phyloP scores from a whole-genome alignment of 352 stramenopile species.

The Pythium dissimile region DNA sequence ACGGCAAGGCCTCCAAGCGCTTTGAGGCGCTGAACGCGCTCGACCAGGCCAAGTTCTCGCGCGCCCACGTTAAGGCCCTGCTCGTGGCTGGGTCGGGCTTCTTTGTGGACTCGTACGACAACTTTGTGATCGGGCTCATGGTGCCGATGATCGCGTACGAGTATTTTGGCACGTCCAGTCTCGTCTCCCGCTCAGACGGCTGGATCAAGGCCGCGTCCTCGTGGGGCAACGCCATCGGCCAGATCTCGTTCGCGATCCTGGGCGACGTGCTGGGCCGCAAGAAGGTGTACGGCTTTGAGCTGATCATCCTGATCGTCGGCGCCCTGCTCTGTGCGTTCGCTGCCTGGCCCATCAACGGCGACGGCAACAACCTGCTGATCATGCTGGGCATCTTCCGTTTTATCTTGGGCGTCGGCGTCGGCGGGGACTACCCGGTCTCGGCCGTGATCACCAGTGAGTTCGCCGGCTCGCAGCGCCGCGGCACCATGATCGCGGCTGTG shows the following conservation, averaged over 20 bases:
- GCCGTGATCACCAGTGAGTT: slow-evolving; percentile 55
- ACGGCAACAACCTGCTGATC: slow-evolving; percentile 43
- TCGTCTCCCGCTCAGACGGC: slow-evolving; percentile 30
- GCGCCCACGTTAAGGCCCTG: slow-evolving; percentile 36
- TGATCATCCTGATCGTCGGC: slow-evolving; percentile 40
- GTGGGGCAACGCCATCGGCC: slow-evolving; percentile 29
- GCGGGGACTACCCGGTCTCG: slow-evolving; percentile 31
- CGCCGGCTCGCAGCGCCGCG: slow-evolving; percentile 33
- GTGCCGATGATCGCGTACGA: slow-evolving; percentile 40
- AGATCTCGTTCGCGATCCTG: slow-evolving; percentile 48
- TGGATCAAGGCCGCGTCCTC: slow-evolving; percentile 35
- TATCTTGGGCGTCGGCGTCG: slow-evolving; percentile 48
- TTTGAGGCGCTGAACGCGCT: slow-evolving; percentile 26
- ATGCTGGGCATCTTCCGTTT: slow-evolving; percentile 51
- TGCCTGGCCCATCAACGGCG: slow-evolving; percentile 36
- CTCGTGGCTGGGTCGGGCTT: slow-evolving; percentile 43
- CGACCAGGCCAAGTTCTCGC: slow-evolving; percentile 48
- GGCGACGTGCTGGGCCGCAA: slow-evolving; percentile 46
- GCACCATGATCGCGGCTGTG: slow-evolving; percentile 43
- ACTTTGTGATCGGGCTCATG: slow-evolving; percentile 41
- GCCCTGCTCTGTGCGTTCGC: slow-evolving; percentile 20
- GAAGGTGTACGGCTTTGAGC: slow-evolving; percentile 44
- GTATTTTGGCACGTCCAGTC: slow-evolving; percentile 38
- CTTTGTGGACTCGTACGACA: slow-evolving; percentile 58
- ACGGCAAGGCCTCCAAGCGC: slow-evolving; percentile 2